Base-by-base conservation (phyloP, 2,329 filamentous ascomycete genomes). In the Beauveria varroae region DNA sequence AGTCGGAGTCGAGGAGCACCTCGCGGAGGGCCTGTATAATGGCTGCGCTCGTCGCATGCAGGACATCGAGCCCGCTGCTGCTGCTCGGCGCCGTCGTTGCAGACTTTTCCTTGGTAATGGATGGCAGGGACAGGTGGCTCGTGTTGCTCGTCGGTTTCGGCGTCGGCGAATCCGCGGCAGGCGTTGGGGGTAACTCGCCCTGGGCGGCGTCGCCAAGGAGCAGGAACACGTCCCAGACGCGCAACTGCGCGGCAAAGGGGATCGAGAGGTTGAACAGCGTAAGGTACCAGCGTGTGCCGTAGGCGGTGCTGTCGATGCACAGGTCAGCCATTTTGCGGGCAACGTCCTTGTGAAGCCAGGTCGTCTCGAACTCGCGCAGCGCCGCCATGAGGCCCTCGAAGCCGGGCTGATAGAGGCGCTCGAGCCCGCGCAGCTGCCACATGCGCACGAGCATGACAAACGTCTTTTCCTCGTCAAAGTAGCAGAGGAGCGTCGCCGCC, bases 211-310 rank as follows among this genome's bases (percentile, higher is more conserved):
- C 91, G 52, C 93, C 95, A 14, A 98, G 84, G 16, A 99, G 85
- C 84, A 99, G 91, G 75, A 98, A 98, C 1, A 97, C 90, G 71
- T 99, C 95, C 95, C 95, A 99, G 18, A 99, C 89, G 54, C 95
- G 89, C 41, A 99, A 86, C 74, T 98, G 95, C 3, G 93, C 93
- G 0, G 91, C 84, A 69, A 98, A 99, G 0, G 95, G 95, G 57
- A 99, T 90, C 18, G 91, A 96, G 70, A 98, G 89, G 75, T 98
- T 98, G 81, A 99, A 99, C 9, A 99, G 80, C 2, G 95, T 99
- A 57, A 99, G 81, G 72, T 99, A 99, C 95, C 95, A 99, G 57
- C 93, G 83, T 4, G 93, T 98, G 37, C 93, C 95, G 71, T 97
- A 99, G n/a, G 93, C 88, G 2, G 92, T 96, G 20, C 91, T 86